Percentiles rank a stretch among this genome's conserved stretches.
Conservation (phyloP, 164 flowering plant genomes). For the Amborella trichopoda region DNA sequence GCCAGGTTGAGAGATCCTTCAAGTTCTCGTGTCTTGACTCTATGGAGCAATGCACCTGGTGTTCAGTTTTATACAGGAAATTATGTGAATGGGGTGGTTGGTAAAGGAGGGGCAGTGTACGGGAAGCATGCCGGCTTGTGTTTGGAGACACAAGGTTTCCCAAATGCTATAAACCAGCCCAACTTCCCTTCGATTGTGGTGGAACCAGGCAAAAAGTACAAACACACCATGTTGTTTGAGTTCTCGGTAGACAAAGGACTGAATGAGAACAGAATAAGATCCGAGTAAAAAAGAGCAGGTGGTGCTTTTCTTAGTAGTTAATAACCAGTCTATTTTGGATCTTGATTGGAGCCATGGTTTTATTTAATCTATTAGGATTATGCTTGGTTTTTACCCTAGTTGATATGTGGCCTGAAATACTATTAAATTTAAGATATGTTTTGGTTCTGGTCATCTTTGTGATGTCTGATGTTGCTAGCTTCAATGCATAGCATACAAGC, state of each 20-base stretch:
- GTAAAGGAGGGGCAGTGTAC: slow-evolving; percentile 72
- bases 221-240: slow-evolving; percentile 81
- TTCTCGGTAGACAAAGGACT: slow-evolving; percentile 57
- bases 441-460: no score
- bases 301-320: no score
- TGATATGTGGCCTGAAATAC: no score
- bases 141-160: slow-evolving; percentile 91
- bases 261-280: no score
- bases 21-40: slow-evolving; percentile 53
- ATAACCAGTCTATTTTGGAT: no score
- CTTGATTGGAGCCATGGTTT: no score
- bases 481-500: no score
- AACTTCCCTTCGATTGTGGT: slow-evolving; percentile 80
- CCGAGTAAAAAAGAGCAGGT: no score
- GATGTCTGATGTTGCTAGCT: no score
- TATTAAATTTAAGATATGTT: no score
- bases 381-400: no score
- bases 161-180: slow-evolving; percentile 79
- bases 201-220: slow-evolving; percentile 64
- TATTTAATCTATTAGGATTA: no score
- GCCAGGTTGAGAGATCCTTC: slow-evolving; percentile 62
- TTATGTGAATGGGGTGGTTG: slow-evolving; percentile 66
- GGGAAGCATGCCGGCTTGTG: slow-evolving; percentile 74
- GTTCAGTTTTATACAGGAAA: slow-evolving; percentile 94
- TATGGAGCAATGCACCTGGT: slow-evolving; percentile 90